phyloP scores from a whole-genome alignment of 768 basidiomycete genomes.

The Suillus hirtellus region DNA sequence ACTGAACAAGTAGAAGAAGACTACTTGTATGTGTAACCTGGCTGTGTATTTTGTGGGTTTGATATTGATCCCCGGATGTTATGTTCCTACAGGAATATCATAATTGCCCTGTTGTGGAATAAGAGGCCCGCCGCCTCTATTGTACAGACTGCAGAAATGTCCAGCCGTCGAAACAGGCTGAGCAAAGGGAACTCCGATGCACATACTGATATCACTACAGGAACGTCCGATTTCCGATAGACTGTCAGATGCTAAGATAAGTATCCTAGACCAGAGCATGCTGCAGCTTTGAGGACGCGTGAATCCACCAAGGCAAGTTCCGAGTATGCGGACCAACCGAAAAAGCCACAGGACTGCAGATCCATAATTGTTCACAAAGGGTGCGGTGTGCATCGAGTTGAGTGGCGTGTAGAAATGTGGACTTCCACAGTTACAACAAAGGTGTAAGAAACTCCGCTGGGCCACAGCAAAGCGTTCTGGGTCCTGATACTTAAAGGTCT shows the following conservation, averaged over 20 bases:
- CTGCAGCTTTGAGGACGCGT: no score
- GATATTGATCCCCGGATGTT: neutral
- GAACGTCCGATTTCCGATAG: neutral
- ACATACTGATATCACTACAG: neutral
- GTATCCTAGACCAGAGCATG: neutral
- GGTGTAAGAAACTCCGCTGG: constrained; percentile 2
- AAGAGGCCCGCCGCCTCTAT: neutral
- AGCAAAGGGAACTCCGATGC: neutral
- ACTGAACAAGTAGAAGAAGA: neutral
- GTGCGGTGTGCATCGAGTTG: neutral
- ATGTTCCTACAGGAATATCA: neutral
- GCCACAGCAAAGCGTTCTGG: constrained; percentile 1
- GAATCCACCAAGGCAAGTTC: neutral
- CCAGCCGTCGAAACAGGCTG: neutral
- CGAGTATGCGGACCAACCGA: neutral
- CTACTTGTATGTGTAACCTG: neutral
- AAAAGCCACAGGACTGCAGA: neutral
- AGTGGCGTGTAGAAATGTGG: constrained; percentile 4
- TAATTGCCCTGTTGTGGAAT: neutral
- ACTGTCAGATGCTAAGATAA: neutral
- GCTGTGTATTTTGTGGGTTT: neutral
- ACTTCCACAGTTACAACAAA: constrained; percentile 6
- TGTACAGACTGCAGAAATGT: neutral
- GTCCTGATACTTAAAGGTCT: neutral
- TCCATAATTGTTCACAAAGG: neutral